These are phyloP conservation scores for Bassia scoparia DNA, from an alignment of 148 eudicot species.

Conservation along the genomic window DNA sequence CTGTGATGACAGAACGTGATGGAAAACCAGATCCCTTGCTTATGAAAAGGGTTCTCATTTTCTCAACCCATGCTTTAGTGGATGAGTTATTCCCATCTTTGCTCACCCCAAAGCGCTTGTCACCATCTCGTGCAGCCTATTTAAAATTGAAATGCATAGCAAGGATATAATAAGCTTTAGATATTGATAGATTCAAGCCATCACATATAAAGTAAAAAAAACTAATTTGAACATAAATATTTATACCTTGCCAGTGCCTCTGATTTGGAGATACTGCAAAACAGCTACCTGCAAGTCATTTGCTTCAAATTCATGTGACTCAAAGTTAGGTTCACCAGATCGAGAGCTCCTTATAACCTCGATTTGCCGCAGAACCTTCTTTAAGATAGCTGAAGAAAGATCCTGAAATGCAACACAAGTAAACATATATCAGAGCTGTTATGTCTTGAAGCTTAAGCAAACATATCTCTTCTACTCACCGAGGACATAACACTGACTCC, in stretches of 20 bases:
- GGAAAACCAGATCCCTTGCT: slow-evolving; percentile 97
- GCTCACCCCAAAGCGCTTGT: slow-evolving; percentile 53
- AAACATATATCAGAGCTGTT: slow-evolving; percentile 11
- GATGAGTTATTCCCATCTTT: slow-evolving; percentile 52
- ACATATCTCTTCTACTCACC: slow-evolving; percentile 37
- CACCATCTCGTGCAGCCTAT: slow-evolving; percentile 79
- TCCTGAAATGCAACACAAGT: slow-evolving; percentile 46
- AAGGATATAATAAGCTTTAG: neutral
- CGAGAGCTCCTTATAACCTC: slow-evolving; percentile 79
- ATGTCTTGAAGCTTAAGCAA: neutral
- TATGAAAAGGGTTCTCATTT: slow-evolving; percentile 85
- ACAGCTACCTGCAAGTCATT: slow-evolving; percentile 81
- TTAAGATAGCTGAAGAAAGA: slow-evolving; percentile 59
- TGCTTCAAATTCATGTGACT: slow-evolving; percentile 81
- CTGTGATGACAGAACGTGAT: slow-evolving; percentile 89
- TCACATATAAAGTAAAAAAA: neutral
- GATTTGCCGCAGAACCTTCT: slow-evolving; percentile 72
- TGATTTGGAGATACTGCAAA: slow-evolving; percentile 65
- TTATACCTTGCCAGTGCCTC: slow-evolving; percentile 85
- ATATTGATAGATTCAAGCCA: neutral
- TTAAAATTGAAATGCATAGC: neutral
- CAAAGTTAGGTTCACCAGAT: slow-evolving; percentile 85
- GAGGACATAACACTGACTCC: slow-evolving; percentile 86
- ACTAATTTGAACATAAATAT: neutral
- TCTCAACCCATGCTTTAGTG: slow-evolving; percentile 92